Evolutionary conservation across 306 rosid species (phyloP).

Genomic region (Dryas alaskensis): DNA sequence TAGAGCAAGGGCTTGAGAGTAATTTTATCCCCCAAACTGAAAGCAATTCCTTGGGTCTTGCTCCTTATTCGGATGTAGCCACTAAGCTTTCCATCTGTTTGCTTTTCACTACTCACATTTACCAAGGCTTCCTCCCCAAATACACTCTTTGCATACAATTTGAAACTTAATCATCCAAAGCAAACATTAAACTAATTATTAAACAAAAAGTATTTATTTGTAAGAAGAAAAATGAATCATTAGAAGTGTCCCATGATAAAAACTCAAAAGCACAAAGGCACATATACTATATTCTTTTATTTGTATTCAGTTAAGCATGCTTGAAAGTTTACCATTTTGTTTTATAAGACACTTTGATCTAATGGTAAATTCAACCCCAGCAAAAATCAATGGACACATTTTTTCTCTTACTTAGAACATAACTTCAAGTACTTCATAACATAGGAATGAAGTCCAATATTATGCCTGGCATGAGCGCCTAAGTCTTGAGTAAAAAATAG

Average conservation of each 20-base stretch:
- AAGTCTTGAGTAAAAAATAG: not conserved
- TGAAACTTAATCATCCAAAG: constrained; percentile 12
- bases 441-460: not conserved
- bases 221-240: not conserved
- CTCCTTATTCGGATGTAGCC: constrained; percentile 81
- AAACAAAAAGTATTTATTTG: too few species aligned
- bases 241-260: not conserved
- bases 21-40: constrained; percentile 74
- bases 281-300: not conserved
- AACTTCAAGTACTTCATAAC: not conserved
- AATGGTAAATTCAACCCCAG: not conserved
- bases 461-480: not conserved
- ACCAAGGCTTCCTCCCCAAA: constrained; percentile 80
- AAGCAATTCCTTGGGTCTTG: constrained; percentile 79
- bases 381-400: not conserved
- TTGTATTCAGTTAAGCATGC: not conserved
- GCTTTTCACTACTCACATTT: constrained; percentile 75
- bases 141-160: constrained; percentile 70
- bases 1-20: constrained; percentile 44
- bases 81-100: constrained; percentile 61
- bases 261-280: not conserved
- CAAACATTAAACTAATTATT: not conserved
- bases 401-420: not conserved
- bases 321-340: not conserved
- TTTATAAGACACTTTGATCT: not conserved